Base-by-base conservation (phyloP, 2,329 filamentous ascomycete species). In the Penicillium sp. region DNA sequence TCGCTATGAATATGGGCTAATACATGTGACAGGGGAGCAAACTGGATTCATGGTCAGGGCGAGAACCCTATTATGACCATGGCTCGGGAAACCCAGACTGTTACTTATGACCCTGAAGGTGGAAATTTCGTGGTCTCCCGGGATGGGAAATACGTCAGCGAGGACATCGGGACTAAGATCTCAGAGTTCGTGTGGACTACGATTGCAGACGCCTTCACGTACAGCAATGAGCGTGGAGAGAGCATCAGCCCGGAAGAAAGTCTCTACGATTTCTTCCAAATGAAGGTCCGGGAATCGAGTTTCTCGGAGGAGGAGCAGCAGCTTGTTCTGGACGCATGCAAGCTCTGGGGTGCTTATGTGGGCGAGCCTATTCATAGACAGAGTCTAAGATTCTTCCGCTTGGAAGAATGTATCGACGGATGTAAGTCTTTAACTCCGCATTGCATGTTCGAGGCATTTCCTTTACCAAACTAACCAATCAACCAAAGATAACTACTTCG, bases 391-490 rank as follows among this genome's bases (percentile, higher is more conserved):
- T 88, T 84, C 69, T 87, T 87, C 66, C 86, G 83, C 76, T 74
- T 89, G 27, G 86, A 89, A 66, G 85, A 88, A 67, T 87, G 84
- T 56, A 83, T 88, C 49, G 85, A 87, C 64, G 86, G 86, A 19
- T 78, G 80, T 78, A 69, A 59, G 76, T 69, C n/a, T 21, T 7
- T 11, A 49, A 10, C 47, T 43, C 56, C 26, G 14, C 57, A 35
- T 22, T 26, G 16, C 46, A 13, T 21, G 8, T 13, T 19, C 49
- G 11, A 45, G 45, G 7, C 2, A 7, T 45, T 63, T 19, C 5
- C 10, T 9, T 19, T 39, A 1, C 35, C 31, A 5, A 33, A 62
- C 46, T 29, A 37, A 21, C 27, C n/a, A 4, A 10, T 10, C 21
- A 21, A n/a, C n/a, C 13, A 16, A 55, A 80, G 84, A 84, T 68